Evolutionary conservation across 106 monocot species (phyloP).

Genomic region (Platanthera guangdongensis): DNA sequence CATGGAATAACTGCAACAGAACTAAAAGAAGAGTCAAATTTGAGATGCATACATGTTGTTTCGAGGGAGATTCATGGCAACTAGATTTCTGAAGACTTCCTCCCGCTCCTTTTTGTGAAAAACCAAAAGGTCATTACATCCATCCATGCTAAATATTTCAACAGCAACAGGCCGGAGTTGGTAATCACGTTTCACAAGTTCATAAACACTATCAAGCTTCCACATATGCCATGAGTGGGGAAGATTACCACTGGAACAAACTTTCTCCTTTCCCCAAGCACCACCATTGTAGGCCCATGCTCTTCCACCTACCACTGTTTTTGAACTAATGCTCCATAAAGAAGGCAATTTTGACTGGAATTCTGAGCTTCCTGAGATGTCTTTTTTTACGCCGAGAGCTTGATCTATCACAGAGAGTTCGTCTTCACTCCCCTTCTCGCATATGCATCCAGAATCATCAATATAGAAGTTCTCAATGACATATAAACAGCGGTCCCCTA

Average conservation of each 20-base stretch:
- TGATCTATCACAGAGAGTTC: slow-evolving; percentile 92
- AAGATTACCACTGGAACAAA: slow-evolving; percentile 63
- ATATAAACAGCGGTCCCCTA: slow-evolving; percentile 82
- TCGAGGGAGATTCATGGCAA: slow-evolving; percentile 92
- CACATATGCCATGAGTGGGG: slow-evolving; percentile 99
- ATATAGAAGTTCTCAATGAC: slow-evolving; percentile 98
- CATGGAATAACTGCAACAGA: not conserved
- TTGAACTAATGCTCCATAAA: slow-evolving; percentile 44
- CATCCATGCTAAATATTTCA: slow-evolving; percentile 99
- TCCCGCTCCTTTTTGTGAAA: slow-evolving; percentile 99
- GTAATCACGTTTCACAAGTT: slow-evolving; percentile 95
- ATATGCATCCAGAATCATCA: slow-evolving; percentile 89
- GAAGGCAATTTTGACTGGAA: slow-evolving; percentile 67
- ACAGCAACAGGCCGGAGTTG: slow-evolving; percentile 96
- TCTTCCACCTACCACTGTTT: slow-evolving; percentile 69
- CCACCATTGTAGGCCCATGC: slow-evolving; percentile 99
- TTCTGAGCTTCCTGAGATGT: slow-evolving; percentile 54
- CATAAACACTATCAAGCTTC: slow-evolving; percentile 97
- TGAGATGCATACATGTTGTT: slow-evolving; percentile 80
- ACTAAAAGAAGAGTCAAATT: not conserved
- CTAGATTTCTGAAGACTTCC: slow-evolving; percentile 90
- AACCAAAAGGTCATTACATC: slow-evolving; percentile 94
- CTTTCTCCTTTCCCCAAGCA: slow-evolving; percentile 98
- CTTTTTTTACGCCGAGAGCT: slow-evolving; percentile 94
- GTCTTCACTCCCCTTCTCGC: slow-evolving; percentile 83